Evolutionary conservation across 768 basidiomycete genomes (phyloP), one percentile per base, ranked within the genome.

Genomic region (Hericium erinaceus): DNA sequence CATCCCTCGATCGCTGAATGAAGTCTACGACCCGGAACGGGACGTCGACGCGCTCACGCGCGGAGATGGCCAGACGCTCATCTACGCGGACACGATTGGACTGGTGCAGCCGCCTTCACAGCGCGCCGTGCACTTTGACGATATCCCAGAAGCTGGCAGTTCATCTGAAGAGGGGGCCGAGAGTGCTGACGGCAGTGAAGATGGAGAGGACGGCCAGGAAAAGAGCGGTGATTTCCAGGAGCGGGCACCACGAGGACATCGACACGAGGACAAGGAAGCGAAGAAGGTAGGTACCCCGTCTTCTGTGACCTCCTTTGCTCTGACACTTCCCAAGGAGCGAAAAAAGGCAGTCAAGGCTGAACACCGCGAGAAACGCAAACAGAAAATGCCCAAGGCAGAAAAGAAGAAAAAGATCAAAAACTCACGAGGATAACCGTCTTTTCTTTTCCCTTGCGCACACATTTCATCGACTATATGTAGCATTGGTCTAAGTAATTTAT

Each of bases 361-460:
- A 69, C 85, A 89, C 40, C 80, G 85, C 65, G 94, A 97, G 74
- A 89, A 81, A 69, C 79, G 95, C 60, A 92, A 93, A 71, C 77
- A 81, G 64, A 98, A 98, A 75, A 92, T 98, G 78, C 90, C 95
- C 49, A 98, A 98, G 68, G 84, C 87, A 44, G 92, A 95, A 72
- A 98, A 98, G 77, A 92, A 92, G 74, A 80, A 83, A 44, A 81
- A 80, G 61, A 79, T 98, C 64, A 97, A 92, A 63, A 67, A 68
- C 49, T 72, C 65, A 57, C 65, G 66, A 18, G 61, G 67, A 28
- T 50, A 26, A 16, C 11, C 9, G 1, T 33, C 33, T 33, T 10
- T 33, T 33, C 9, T 33, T 33, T 10, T 33, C 9, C 33, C 6
- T 6, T 33, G 33, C 9, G 33, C 7, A 33, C 7, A 33, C 33